Conservation (phyloP, 495 filamentous ascomycete genomes). For the Penicillium antarcticum region DNA sequence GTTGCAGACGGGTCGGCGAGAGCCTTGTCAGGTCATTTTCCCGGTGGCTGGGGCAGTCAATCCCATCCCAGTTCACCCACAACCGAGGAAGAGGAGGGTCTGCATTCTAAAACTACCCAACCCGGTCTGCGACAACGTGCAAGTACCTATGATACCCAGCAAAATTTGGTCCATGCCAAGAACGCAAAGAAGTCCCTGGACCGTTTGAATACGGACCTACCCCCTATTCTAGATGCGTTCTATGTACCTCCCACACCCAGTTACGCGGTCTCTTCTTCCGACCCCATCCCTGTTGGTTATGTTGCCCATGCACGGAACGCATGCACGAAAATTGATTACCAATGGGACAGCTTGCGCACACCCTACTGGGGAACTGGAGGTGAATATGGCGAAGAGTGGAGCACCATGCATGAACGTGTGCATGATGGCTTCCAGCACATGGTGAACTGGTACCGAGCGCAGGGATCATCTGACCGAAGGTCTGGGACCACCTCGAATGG, state of each 20-base stretch:
- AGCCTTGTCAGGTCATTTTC: constrained; percentile 48
- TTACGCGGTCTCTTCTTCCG: constrained; percentile 76
- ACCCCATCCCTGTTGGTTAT: constrained; percentile 82
- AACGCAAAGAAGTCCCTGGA: constrained; percentile 16
- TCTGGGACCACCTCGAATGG: constrained; percentile 31
- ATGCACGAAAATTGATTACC: constrained; percentile 81
- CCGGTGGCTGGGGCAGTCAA: constrained; percentile 57
- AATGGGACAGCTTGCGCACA: constrained; percentile 87
- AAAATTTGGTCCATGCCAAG: constrained; percentile 10
- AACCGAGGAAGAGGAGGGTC: constrained; percentile 20
- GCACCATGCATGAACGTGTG: constrained; percentile 86
- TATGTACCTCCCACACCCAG: constrained; percentile 77
- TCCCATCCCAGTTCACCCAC: constrained; percentile 17
- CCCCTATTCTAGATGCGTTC: constrained; percentile 23
- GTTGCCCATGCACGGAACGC: constrained; percentile 89
- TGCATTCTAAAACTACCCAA: background rate
- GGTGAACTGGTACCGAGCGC: constrained; percentile 75
- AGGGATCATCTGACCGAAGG: constrained; percentile 33
- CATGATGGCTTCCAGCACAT: constrained; percentile 70
- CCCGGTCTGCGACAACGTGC: constrained; percentile 28
- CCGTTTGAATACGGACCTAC: constrained; percentile 33
- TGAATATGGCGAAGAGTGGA: constrained; percentile 90
- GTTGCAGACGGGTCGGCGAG: constrained; percentile 20
- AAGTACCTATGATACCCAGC: constrained; percentile 27
- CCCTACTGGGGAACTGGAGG: constrained; percentile 85